Evolutionary conservation across 1,284 basidiomycete genomes (phyloP), one percentile per base, ranked within the genome.

Genomic region (Flammula alnicola): DNA sequence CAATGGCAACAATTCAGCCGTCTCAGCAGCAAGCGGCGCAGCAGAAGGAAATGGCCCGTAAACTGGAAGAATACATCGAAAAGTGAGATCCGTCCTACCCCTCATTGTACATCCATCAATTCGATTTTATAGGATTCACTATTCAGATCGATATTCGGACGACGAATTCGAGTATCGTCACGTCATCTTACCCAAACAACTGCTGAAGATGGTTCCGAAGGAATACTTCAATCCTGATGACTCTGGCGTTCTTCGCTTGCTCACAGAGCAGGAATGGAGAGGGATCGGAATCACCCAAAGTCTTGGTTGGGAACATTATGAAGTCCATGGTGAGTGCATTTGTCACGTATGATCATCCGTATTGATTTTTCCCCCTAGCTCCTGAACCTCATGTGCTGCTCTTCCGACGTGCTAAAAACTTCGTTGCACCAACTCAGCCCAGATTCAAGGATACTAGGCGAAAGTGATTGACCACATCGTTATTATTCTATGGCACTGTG

Each of bases 271-370:
- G 33, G 95, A 98, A 71, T 98, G 95, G 95, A 80, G 95, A 65
- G 91, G 91, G 1, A 95, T 98, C 52, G 95, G 95, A 9, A 97
- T 97, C 63, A 93, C 91, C 25, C 95, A 98, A 71, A 95, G 92
- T 69, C 75, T 96, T 41, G 95, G 95, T 8, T 98, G 95, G 95
- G 91, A 95, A 66, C 95, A 98, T 64, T 98, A 97, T 63, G 95
- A 96, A 75, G 93, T 97, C 30, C 95, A 97, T 66, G 91, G 93
- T 94, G 61, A 63, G 86, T 71, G n/a, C 41, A 17, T 41, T 36
- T 9, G 20, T 33, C 11, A 31, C 39, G 40, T 7, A 26, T 33
- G 25, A 22, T 27, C 20, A 17, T 20, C 19, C 2, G 25, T 36
- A 44, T 20, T 16, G 35, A 32, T 22, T 33, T 44, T 30, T 55